Evolutionary conservation across 2,329 filamentous ascomycete genomes (phyloP).

Genomic region (Ophiostoma sp.): DNA sequence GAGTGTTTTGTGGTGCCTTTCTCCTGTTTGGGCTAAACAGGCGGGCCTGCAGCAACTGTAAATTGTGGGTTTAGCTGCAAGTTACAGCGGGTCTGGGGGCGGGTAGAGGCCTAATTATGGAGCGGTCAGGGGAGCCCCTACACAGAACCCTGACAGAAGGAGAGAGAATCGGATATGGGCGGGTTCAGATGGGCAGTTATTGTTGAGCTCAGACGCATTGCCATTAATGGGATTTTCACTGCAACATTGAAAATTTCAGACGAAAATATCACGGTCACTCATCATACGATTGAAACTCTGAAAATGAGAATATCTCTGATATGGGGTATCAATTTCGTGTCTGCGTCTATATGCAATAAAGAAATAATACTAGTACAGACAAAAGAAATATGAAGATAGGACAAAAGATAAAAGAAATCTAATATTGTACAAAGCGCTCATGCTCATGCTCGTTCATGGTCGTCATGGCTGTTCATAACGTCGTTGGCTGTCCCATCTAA

Average conservation of each 20-base stretch:
- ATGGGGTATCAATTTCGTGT: slow-evolving; percentile 15
- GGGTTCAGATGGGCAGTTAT: neutral
- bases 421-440: neutral
- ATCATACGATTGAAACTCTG: neutral
- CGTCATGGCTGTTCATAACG: neutral
- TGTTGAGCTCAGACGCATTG: neutral
- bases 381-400: slow-evolving; percentile 22
- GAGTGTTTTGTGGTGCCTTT: neutral
- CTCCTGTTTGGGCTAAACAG: neutral
- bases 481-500: neutral
- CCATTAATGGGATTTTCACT: neutral
- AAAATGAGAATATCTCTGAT: neutral
- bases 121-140: neutral
- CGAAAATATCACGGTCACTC: neutral
- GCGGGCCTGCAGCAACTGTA: neutral
- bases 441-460: neutral
- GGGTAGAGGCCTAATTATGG: neutral
- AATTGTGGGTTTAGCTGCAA: neutral
- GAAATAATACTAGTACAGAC: neutral
- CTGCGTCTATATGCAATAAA: neutral
- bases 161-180: neutral
- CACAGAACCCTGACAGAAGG: neutral
- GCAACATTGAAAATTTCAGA: neutral
- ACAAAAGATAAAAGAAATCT: neutral
- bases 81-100: neutral